These are phyloP conservation scores for Goffeauzyma gilvescens DNA, from an alignment of 768 basidiomycete genomes.

Conservation along the genomic window DNA sequence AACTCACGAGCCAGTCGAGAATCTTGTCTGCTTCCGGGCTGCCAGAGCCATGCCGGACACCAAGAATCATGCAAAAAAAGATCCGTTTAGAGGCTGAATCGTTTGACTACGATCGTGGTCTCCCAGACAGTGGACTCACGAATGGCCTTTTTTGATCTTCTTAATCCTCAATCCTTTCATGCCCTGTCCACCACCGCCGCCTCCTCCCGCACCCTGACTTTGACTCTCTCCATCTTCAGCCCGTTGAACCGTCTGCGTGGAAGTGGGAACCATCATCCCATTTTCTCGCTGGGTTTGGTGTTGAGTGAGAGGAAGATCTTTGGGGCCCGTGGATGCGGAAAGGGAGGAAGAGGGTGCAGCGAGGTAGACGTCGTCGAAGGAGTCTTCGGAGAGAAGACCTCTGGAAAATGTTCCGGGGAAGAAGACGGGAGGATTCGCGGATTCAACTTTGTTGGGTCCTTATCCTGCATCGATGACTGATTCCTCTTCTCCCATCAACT, in stretches of 20 bases:
- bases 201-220: neutral
- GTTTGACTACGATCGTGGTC: neutral
- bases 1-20: constrained; percentile 10
- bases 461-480: too few species aligned
- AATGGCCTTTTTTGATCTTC: constrained; percentile 10
- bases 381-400: constrained; percentile 9
- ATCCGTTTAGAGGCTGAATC: neutral
- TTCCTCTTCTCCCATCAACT: too few species aligned
- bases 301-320: too few species aligned
- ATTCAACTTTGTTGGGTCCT: too few species aligned
- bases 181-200: neutral
- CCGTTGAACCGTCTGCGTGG: too few species aligned
- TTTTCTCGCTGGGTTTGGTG: too few species aligned
- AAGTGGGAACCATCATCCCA: too few species aligned
- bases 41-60: neutral
- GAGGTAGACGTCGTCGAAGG: constrained; percentile 4
- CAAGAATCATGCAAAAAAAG: neutral
- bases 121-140: constrained; percentile 4
- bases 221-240: neutral
- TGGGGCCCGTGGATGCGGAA: too few species aligned
- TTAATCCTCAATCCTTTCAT: constrained; percentile 9
- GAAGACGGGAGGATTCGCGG: too few species aligned
- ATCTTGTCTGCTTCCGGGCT: constrained; percentile 12
- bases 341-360: too few species aligned
- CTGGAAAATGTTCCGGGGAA: too few species aligned